phyloP scores from a whole-genome alignment of 768 basidiomycete genomes.

The Hygrophoropsis aurantiaca region DNA sequence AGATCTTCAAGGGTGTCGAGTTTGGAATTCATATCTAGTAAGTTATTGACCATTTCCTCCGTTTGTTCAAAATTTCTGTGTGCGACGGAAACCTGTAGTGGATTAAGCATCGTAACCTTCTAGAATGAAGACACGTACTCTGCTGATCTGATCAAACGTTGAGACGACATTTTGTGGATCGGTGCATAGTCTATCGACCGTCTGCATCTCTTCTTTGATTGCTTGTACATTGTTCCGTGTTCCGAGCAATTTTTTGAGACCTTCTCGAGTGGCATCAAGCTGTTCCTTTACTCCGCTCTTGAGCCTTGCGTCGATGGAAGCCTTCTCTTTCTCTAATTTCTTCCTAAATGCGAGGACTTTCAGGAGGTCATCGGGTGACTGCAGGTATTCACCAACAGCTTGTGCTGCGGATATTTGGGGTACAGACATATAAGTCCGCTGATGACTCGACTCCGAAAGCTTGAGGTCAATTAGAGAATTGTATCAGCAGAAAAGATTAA shows the following conservation, averaged over 20 bases:
- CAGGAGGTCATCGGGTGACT: constrained; percentile 89
- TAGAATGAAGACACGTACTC: constrained; percentile 51
- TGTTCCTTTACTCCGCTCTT: constrained; percentile 93
- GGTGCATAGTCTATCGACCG: constrained; percentile 71
- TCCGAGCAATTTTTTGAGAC: constrained; percentile 75
- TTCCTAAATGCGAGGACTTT: constrained; percentile 89
- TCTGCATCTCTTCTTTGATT: constrained; percentile 84
- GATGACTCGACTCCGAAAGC: neutral
- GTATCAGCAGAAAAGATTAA: neutral
- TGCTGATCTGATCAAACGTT: constrained; percentile 94
- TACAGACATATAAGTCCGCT: constrained; percentile 25
- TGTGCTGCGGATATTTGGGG: constrained; percentile 75
- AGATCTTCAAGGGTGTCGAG: constrained; percentile 77
- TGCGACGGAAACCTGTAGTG: constrained; percentile 84
- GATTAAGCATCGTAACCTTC: constrained; percentile 2
- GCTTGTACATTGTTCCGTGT: constrained; percentile 77
- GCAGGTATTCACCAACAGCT: constrained; percentile 85
- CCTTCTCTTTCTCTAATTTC: constrained; percentile 95
- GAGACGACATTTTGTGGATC: constrained; percentile 76
- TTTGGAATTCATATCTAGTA: constrained; percentile 88
- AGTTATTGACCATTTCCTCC: constrained; percentile 92
- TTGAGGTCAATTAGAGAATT: neutral
- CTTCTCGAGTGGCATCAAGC: constrained; percentile 85
- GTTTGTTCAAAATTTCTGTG: constrained; percentile 95
- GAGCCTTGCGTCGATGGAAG: constrained; percentile 87